Evolutionary conservation across 345 rosid species (phyloP).

Genomic region (Nephelium lappaceum): DNA sequence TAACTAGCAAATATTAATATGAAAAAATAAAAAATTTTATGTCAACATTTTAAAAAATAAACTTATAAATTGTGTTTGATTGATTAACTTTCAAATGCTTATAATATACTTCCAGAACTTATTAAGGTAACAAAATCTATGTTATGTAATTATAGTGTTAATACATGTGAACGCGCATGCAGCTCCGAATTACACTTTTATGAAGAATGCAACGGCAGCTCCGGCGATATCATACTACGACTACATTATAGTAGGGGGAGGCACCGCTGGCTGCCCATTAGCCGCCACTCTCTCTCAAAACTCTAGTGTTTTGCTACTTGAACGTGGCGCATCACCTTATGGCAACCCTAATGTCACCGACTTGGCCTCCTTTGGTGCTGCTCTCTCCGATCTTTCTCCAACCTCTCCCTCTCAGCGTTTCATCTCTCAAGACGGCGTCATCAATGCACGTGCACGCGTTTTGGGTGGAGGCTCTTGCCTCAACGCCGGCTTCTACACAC

Average conservation of each 20-base stretch:
- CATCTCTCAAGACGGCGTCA: constrained; percentile 73
- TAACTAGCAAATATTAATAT: no score
- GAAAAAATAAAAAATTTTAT: no score
- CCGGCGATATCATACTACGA: constrained; percentile 36
- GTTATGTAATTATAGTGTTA: no score
- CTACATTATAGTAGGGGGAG: constrained; percentile 80
- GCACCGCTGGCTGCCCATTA: constrained; percentile 80
- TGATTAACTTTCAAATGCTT: no score
- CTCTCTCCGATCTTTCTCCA: constrained; percentile 57
- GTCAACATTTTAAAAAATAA: no score
- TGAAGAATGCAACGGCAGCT: constrained; percentile 46
- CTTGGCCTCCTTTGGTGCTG: constrained; percentile 44
- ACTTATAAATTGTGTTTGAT: no score
- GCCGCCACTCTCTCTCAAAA: constrained; percentile 73
- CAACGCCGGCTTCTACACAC: constrained; percentile 73
- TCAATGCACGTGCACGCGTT: constrained; percentile 66
- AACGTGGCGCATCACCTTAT: constrained; percentile 77
- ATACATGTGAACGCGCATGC: neutral
- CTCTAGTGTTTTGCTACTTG: constrained; percentile 63
- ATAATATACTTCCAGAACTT: no score
- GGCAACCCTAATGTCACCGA: constrained; percentile 57
- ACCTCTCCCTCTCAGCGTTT: constrained; percentile 67
- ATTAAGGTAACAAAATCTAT: no score
- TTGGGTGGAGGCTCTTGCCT: constrained; percentile 73
- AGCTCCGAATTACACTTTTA: constrained; percentile 50